Evolutionary conservation across 768 basidiomycete species (phyloP).

Genomic region (Mycena pura): DNA sequence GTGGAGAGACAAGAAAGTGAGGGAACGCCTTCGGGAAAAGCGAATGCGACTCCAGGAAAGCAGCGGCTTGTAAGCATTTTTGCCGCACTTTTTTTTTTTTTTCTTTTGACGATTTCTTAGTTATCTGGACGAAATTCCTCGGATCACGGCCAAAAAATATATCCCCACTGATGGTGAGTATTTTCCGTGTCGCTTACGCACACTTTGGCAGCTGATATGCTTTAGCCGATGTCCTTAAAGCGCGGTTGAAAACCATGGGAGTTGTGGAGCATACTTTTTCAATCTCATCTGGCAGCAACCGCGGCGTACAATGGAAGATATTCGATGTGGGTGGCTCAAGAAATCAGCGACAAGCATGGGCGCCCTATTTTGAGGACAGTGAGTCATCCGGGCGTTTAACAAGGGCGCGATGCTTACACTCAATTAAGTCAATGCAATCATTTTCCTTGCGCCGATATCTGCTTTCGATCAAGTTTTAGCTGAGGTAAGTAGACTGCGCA

Average conservation of each 20-base stretch:
- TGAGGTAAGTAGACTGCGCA: conserved; percentile 56
- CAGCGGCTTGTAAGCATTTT: conserved; percentile 76
- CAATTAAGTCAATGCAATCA: conserved; percentile 78
- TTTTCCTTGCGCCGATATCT: conserved; percentile 88
- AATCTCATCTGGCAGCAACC: conserved; percentile 61
- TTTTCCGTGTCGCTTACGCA: conserved; percentile 20
- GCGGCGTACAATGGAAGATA: conserved; percentile 77
- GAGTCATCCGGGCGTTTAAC: conserved; percentile 30
- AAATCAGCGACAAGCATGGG: conserved; percentile 86
- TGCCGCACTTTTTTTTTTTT: conserved; percentile 19
- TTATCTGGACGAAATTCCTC: conserved; percentile 80
- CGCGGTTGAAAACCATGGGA: conserved; percentile 82
- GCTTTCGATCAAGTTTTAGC: conserved; percentile 85
- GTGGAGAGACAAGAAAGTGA: conserved; percentile 78
- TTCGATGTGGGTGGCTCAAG: conserved; percentile 87
- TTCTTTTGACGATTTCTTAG: conserved; percentile 43
- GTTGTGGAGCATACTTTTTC: conserved; percentile 81
- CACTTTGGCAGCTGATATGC: conserved; percentile 14
- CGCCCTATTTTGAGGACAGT: conserved; percentile 90
- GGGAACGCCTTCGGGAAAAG: conserved; percentile 66
- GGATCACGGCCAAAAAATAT: conserved; percentile 83
- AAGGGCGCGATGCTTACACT: background rate
- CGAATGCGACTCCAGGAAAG: conserved; percentile 78
- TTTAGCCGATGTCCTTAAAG: conserved; percentile 79
- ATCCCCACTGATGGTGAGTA: conserved; percentile 75